These are phyloP conservation scores for Singerocomus rubriflavus DNA, from an alignment of 1,284 basidiomycete genomes.

Conservation along the genomic window DNA sequence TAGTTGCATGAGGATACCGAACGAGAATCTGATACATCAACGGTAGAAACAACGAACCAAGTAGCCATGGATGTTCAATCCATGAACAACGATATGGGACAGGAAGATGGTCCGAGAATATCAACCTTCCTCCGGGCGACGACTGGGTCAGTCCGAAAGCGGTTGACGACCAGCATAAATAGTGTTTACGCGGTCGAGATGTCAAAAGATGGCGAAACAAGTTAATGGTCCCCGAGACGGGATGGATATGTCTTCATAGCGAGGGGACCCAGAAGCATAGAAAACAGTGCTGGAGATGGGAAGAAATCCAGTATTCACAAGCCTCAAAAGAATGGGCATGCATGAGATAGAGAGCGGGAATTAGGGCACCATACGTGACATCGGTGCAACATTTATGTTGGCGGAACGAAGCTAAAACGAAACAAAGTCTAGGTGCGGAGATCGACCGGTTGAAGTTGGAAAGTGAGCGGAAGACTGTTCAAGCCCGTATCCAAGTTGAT, in stretches of 20 bases:
- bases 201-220: slow-evolving; percentile 33
- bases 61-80: slow-evolving; percentile 34
- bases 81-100: slow-evolving; percentile 35
- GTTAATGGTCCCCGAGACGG: slow-evolving; percentile 43
- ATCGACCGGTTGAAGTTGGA: slow-evolving; percentile 21
- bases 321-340: slow-evolving; percentile 32
- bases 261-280: slow-evolving; percentile 36
- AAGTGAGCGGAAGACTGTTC: slow-evolving; percentile 23
- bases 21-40: slow-evolving; percentile 35
- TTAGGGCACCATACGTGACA: slow-evolving; percentile 30
- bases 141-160: slow-evolving; percentile 21
- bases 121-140: slow-evolving; percentile 26
- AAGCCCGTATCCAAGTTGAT: slow-evolving; percentile 51
- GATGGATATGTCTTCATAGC: slow-evolving; percentile 61
- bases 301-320: slow-evolving; percentile 37
- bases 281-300: slow-evolving; percentile 26
- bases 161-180: slow-evolving; percentile 32
- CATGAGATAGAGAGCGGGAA: slow-evolving; percentile 36
- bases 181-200: slow-evolving; percentile 34
- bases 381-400: slow-evolving; percentile 32
- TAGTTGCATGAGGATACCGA: slow-evolving; percentile 34
- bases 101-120: slow-evolving; percentile 35
- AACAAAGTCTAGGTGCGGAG: slow-evolving; percentile 27
- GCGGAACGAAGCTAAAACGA: slow-evolving; percentile 13
- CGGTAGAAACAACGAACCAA: slow-evolving; percentile 27